Percentiles rank a stretch among this genome's conserved stretches.
These are phyloP conservation scores for Sicyos baderoa DNA, from an alignment of 306 rosid genomes.

Conservation along the genomic window DNA sequence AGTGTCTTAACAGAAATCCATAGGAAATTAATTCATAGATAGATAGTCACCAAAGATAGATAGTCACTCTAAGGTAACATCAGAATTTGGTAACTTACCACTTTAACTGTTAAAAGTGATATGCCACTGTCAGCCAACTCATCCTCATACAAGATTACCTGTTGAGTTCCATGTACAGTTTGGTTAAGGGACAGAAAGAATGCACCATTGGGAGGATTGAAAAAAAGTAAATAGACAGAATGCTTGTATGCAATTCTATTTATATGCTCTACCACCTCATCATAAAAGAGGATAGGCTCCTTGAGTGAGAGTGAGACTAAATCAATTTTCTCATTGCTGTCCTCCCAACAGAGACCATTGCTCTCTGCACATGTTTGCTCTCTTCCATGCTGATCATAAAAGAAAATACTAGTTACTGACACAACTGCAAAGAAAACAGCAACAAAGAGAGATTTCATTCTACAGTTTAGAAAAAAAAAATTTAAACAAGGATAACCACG, in stretches of 20 bases:
- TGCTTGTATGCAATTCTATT: neutral
- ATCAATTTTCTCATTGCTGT: conserved; percentile 69
- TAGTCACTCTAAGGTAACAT: too few species aligned
- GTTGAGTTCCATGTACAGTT: conserved; percentile 28
- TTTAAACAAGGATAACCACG: too few species aligned
- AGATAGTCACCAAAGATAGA: too few species aligned
- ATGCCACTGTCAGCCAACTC: conserved; percentile 91
- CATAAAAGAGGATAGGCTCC: conserved; percentile 95
- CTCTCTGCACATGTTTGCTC: conserved; percentile 34
- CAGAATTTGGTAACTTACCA: conserved; percentile 46
- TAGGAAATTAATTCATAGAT: too few species aligned
- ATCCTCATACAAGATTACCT: conserved; percentile 94
- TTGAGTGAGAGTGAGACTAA: conserved; percentile 65
- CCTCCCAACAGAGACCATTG: conserved; percentile 59
- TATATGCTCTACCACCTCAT: conserved; percentile 48
- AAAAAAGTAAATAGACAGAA: conserved; percentile 11
- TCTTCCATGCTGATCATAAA: conserved; percentile 33
- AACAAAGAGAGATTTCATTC: neutral
- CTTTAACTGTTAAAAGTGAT: conserved; percentile 91
- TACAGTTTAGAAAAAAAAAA: neutral
- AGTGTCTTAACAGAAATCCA: too few species aligned
- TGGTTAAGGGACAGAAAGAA: conserved; percentile 23
- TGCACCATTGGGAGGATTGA: conserved; percentile 7
- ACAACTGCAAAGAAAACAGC: conserved; percentile 7
- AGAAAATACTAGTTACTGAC: conserved; percentile 11